A percentile compares a stretch with the other conserved stretches of the same genome.
Conservation (phyloP, 441 rosid genomes). For the Euphorbia schlechtendalii region DNA sequence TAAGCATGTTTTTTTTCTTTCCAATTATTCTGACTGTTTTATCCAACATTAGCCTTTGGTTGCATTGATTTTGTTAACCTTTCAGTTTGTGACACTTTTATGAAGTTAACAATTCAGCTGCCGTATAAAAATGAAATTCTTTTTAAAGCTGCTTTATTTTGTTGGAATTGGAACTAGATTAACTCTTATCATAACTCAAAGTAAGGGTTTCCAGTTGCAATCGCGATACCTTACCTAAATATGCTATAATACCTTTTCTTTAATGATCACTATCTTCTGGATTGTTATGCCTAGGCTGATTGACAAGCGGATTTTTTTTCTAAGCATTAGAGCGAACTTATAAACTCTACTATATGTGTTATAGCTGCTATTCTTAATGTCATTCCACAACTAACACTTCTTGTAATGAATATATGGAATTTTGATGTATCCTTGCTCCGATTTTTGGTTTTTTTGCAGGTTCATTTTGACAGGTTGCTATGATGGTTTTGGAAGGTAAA, state of each 20-base stretch:
- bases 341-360: not conserved
- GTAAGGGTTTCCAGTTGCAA: not conserved
- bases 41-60: not conserved
- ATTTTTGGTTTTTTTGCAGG: slow-evolving; percentile 46
- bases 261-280: not conserved
- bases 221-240: not conserved
- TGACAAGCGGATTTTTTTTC: not conserved
- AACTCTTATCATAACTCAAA: not conserved
- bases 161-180: not conserved
- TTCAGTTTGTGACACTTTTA: not conserved
- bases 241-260: not conserved
- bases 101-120: not conserved
- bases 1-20: slow-evolving; percentile 31
- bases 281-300: not conserved
- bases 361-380: not conserved
- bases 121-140: not conserved
- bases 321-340: not conserved
- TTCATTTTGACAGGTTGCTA: slow-evolving; percentile 91
- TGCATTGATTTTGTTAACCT: not conserved
- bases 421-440: slow-evolving; percentile 8
- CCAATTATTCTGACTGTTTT: not conserved
- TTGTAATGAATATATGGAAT: not conserved
- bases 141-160: not conserved
- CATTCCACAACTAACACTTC: not conserved
- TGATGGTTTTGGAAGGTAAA: slow-evolving; percentile 79